Base-by-base conservation (phyloP, 805 yeast genomes). In the Cyberlindnera euphorbiiphila region DNA sequence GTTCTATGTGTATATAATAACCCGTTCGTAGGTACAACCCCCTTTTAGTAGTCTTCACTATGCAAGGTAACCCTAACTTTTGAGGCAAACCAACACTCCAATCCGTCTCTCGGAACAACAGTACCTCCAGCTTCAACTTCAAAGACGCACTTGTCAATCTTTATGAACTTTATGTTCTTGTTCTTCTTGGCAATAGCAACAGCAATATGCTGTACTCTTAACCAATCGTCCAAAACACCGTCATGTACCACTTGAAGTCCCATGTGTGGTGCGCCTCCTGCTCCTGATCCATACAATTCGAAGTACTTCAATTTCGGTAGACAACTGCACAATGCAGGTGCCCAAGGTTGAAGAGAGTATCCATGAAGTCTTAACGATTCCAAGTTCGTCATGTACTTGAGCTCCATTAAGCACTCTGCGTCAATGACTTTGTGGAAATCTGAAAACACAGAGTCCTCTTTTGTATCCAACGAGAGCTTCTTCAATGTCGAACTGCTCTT, bases 221-320 rank as follows among this genome's bases (percentile, higher is more conserved):
- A 64, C 81, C 81, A 76, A 41, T 71, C 72, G 51, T 76, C 82
- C 50, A 66, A 68, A 4, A 76, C 61, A 5, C 74, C 72, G 9
- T 76, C 76, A 49, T 74, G 74, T 3, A 64, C 60, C 56, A 68
- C 72, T 11, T 74, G 78, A 16, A 73, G 55, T 0, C 80, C 81
- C 62, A 70, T 54, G 45, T 73, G 71, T 15, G 78, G 81, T 2
- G 70, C 62, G 2, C 76, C 76, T 1, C 77, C 74, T 0, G 80
- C 69, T 17, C 68, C 65, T 14, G 68, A 51, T 0, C 80, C 81
- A 35, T 69, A 65, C 3, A 76, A 53, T 52, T 73, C 72, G 8
- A 76, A 49, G 22, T 53, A 60, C 13, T 46, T 35, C 27, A 72
- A 47, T 1, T 44, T 37, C 2, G 52, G 48, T 5, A 69, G 49